phyloP scores from a whole-genome alignment of 306 rosid genomes.

The Vachellia collinsii region DNA sequence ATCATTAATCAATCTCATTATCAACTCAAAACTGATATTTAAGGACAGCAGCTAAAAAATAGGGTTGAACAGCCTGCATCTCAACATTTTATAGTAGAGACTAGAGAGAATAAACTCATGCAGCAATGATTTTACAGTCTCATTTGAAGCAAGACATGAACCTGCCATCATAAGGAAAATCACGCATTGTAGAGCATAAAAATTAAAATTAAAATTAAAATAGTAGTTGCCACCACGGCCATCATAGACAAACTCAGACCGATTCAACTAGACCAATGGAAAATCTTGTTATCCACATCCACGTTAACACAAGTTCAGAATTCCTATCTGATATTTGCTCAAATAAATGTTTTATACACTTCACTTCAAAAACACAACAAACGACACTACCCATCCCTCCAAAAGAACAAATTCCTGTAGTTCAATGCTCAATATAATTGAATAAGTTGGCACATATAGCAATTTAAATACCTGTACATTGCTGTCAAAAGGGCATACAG shows the following conservation, averaged over 20 bases:
- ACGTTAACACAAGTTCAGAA: constrained; percentile 2
- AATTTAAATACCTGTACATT: constrained; percentile 84
- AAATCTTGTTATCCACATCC: neutral
- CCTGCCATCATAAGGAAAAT: neutral
- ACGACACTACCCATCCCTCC: neutral
- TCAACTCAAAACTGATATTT: neutral
- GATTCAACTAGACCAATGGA: neutral
- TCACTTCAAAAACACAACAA: neutral
- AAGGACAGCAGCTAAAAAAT: neutral
- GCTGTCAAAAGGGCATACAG: constrained; percentile 70
- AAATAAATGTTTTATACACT: constrained; percentile 11
- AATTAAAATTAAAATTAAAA: neutral
- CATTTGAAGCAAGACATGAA: neutral
- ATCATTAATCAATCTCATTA: constrained; percentile 7
- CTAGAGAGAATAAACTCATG: neutral
- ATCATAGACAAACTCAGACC: neutral
- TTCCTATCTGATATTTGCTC: neutral
- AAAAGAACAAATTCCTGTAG: constrained; percentile 8
- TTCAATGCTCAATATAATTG: constrained; percentile 17
- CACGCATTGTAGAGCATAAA: neutral
- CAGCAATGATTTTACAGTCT: neutral
- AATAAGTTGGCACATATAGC: neutral
- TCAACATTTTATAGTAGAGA: neutral
- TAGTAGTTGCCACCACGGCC: neutral
- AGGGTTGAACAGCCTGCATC: neutral